A percentile compares a stretch with the other conserved stretches of the same genome.
phyloP scores from a whole-genome alignment of 2,329 filamentous ascomycete species.

The Fulvia fulva region DNA sequence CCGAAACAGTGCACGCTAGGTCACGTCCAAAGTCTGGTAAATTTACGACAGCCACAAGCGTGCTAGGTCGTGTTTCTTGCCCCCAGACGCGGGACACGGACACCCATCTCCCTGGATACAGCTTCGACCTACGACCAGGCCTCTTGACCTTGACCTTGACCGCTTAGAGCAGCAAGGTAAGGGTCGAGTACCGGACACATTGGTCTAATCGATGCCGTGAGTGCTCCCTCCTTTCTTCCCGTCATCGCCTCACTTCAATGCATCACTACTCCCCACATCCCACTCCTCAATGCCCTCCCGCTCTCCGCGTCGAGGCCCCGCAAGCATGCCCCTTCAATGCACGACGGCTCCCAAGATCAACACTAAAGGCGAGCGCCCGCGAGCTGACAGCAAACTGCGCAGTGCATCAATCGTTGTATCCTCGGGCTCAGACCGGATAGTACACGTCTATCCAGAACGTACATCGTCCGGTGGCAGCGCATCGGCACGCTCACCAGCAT shows the following conservation, averaged over 20 bases:
- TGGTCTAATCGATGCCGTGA: slow-evolving; percentile 25
- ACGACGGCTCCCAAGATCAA: slow-evolving; percentile 12
- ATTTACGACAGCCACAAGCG: slow-evolving; percentile 4
- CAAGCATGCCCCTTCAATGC: slow-evolving; percentile 14
- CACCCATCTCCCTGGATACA: slow-evolving; percentile 17
- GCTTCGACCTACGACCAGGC: slow-evolving; percentile 11
- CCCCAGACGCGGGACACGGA: not conserved
- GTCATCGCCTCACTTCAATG: slow-evolving; percentile 1
- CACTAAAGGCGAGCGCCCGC: slow-evolving; percentile 1
- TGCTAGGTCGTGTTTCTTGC: slow-evolving; percentile 1
- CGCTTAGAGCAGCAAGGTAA: slow-evolving; percentile 19
- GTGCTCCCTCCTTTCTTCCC: slow-evolving; percentile 6
- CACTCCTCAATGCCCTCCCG: slow-evolving; percentile 18
- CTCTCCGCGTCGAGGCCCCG: slow-evolving; percentile 15
- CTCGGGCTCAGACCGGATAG: slow-evolving; percentile 24
- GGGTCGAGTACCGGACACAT: slow-evolving; percentile 19
- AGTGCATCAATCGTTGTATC: slow-evolving; percentile 23
- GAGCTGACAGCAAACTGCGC: slow-evolving; percentile 21
- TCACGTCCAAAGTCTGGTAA: slow-evolving; percentile 2
- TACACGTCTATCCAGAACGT: slow-evolving; percentile 25
- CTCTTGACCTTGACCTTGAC: slow-evolving; percentile 24
- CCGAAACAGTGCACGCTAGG: not conserved
- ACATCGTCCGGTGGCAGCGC: slow-evolving; percentile 30
- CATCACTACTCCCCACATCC: not conserved
- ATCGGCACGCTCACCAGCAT: slow-evolving; percentile 29